These are phyloP conservation scores for Brachypodium distachyon DNA, from an alignment of 202 grass and related monocot genomes.

Conservation along the genomic window DNA sequence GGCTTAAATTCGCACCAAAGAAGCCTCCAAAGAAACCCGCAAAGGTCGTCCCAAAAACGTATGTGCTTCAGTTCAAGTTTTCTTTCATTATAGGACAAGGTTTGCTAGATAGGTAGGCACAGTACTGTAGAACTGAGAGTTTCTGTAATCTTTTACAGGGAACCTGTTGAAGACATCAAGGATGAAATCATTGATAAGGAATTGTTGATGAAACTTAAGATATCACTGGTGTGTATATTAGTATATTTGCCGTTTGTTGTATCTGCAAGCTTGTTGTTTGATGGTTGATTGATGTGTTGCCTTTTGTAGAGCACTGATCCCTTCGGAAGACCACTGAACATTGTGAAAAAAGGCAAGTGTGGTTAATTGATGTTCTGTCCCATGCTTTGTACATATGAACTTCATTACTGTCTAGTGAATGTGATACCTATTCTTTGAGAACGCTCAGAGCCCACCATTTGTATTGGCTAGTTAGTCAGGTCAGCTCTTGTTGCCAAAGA, in stretches of 20 bases:
- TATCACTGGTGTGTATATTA: neutral
- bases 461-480: neutral
- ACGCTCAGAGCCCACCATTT: neutral
- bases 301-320: slow-evolving; percentile 18
- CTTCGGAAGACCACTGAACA: slow-evolving; percentile 8
- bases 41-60: slow-evolving; percentile 30
- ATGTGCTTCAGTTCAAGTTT: neutral
- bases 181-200: slow-evolving; percentile 34
- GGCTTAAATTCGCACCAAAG: slow-evolving; percentile 44
- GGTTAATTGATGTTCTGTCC: neutral
- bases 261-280: neutral
- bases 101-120: neutral
- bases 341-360: slow-evolving; percentile 38
- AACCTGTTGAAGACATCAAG: slow-evolving; percentile 34
- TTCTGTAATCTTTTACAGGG: slow-evolving; percentile 19
- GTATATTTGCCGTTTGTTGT: neutral
- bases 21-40: slow-evolving; percentile 25
- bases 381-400: neutral
- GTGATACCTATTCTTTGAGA: neutral
- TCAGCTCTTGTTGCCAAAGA: neutral
- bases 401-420: neutral
- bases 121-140: neutral
- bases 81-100: too few species aligned
- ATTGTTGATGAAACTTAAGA: slow-evolving; percentile 41
- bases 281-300: slow-evolving; percentile 2